Percentiles rank a stretch among this genome's conserved stretches.
phyloP scores from a whole-genome alignment of 2,329 filamentous ascomycete species.

The Polytolypa hystricis region DNA sequence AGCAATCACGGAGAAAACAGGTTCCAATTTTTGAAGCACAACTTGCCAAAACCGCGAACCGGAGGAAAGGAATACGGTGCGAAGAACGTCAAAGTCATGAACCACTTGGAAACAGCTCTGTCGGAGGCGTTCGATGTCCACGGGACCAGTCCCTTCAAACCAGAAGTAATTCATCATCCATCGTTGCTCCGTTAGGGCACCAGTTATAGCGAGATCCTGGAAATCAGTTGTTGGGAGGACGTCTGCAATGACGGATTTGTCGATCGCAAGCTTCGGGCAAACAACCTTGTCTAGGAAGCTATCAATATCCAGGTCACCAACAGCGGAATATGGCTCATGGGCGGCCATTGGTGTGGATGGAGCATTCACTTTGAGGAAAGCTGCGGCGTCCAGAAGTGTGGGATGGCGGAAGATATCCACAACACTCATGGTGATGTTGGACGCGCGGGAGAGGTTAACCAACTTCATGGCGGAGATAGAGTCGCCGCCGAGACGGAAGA shows the following conservation, averaged over 20 bases:
- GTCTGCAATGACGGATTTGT: slow-evolving; percentile 38
- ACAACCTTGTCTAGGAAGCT: slow-evolving; percentile 35
- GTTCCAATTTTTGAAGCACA: slow-evolving; percentile 45
- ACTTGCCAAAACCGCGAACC: slow-evolving; percentile 44
- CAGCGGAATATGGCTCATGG: too few relatives aligned
- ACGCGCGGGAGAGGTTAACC: neutral
- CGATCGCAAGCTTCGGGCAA: slow-evolving; percentile 35
- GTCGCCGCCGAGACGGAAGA: slow-evolving; percentile 30
- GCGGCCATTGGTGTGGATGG: too few relatives aligned
- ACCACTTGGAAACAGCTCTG: slow-evolving; percentile 42
- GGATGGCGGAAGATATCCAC: slow-evolving; percentile 7
- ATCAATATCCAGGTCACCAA: too few relatives aligned
- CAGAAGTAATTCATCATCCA: slow-evolving; percentile 55
- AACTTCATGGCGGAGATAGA: slow-evolving; percentile 28
- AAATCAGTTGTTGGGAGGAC: slow-evolving; percentile 44
- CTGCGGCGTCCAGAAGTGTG: slow-evolving; percentile 15
- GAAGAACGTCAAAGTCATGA: slow-evolving; percentile 50
- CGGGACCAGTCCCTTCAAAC: slow-evolving; percentile 42
- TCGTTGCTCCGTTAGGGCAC: slow-evolving; percentile 44
- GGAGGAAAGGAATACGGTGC: slow-evolving; percentile 52
- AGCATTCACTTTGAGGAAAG: too few relatives aligned
- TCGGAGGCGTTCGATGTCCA: slow-evolving; percentile 36
- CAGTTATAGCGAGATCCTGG: slow-evolving; percentile 48
- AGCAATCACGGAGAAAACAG: slow-evolving; percentile 40
- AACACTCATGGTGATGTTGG: neutral